These are phyloP conservation scores for Arxiozyma telluris DNA, from an alignment of 1,139 yeast species.

Conservation along the genomic window DNA sequence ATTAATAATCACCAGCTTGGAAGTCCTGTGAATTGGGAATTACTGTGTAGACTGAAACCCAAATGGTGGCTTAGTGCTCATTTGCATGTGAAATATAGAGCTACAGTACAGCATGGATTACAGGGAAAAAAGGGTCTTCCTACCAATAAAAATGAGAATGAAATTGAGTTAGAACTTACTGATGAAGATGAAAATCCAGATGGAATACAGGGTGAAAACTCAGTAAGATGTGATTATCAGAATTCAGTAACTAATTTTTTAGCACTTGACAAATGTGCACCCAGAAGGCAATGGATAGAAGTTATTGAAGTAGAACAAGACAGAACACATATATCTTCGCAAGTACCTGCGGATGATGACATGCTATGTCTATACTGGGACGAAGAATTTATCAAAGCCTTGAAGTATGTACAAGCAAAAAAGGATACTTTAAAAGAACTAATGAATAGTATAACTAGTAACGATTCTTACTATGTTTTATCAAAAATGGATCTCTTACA, in stretches of 20 bases:
- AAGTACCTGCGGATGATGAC: slow-evolving; percentile 1
- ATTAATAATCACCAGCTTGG: slow-evolving; percentile 57
- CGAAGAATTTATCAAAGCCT: slow-evolving; percentile 41
- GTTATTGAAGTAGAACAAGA: slow-evolving; percentile 33
- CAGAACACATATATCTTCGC: slow-evolving; percentile 24
- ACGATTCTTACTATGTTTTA: neutral
- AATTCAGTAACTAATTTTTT: slow-evolving; percentile 45
- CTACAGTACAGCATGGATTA: slow-evolving; percentile 36
- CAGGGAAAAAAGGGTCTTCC: slow-evolving; percentile 8
- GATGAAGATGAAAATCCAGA: slow-evolving; percentile 9
- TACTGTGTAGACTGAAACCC: slow-evolving; percentile 53
- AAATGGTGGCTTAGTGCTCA: slow-evolving; percentile 82
- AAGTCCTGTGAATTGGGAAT: slow-evolving; percentile 55
- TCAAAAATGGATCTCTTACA: neutral
- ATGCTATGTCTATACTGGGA: slow-evolving; percentile 30
- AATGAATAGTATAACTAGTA: neutral
- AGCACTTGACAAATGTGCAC: slow-evolving; percentile 80
- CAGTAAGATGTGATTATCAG: neutral
- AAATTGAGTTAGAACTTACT: slow-evolving; percentile 27
- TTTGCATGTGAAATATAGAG: slow-evolving; percentile 68
- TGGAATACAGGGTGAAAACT: neutral
- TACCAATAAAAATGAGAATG: slow-evolving; percentile 16
- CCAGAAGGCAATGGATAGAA: slow-evolving; percentile 47
- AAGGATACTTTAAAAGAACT: neutral
- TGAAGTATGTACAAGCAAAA: slow-evolving; percentile 25